A percentile compares a stretch with the other conserved stretches of the same genome.
Conservation (phyloP, 345 rosid genomes). For the Salix arbutifolia region DNA sequence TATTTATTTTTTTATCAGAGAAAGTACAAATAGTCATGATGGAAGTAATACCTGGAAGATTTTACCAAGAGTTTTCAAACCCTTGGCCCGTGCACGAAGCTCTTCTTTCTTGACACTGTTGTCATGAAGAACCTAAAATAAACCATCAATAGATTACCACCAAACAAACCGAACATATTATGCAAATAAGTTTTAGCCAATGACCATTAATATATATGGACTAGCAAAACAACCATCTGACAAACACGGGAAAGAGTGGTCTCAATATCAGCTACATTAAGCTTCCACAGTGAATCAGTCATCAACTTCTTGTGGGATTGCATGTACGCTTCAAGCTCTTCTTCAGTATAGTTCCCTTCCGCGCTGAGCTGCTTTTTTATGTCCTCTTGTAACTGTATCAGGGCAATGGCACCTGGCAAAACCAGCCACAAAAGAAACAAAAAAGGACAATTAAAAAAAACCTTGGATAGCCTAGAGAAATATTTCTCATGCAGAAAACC, state of each 20-base stretch:
- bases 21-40: not conserved
- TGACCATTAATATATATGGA: slow-evolving; percentile 17
- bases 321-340: slow-evolving; percentile 88
- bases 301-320: slow-evolving; percentile 81
- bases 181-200: slow-evolving; percentile 8
- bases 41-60: slow-evolving; percentile 72
- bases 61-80: slow-evolving; percentile 86
- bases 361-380: slow-evolving; percentile 85
- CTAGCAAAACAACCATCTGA: slow-evolving; percentile 72
- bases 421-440: slow-evolving; percentile 10
- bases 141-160: slow-evolving; percentile 21
- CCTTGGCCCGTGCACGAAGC: slow-evolving; percentile 86
- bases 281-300: slow-evolving; percentile 97
- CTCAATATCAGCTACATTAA: slow-evolving; percentile 95
- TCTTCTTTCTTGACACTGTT: slow-evolving; percentile 76
- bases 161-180: slow-evolving; percentile 3
- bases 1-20: not conserved
- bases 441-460: not conserved
- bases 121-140: slow-evolving; percentile 92
- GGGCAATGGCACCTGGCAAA: slow-evolving; percentile 78
- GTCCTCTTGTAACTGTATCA: slow-evolving; percentile 96
- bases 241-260: slow-evolving; percentile 92
- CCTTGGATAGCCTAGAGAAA: not conserved
- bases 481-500: not conserved
- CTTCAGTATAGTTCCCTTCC: slow-evolving; percentile 80